These are phyloP conservation scores for Thuidium tamariscinum DNA, from an alignment of 225 moss, liverwort and hornwort species.

Conservation along the genomic window DNA sequence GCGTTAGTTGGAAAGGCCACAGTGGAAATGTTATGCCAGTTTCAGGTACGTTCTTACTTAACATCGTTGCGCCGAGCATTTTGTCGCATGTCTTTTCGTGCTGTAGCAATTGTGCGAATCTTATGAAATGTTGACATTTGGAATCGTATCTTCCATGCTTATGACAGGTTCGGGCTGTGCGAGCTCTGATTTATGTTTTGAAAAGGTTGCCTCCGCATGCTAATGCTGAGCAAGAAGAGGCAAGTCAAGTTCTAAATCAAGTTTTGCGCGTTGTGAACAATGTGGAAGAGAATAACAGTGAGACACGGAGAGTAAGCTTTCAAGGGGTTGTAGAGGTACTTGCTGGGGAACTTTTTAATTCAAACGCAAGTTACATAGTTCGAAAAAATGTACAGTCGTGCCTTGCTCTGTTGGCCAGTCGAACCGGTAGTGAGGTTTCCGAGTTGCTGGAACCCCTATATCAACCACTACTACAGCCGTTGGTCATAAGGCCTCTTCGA, in stretches of 20 bases:
- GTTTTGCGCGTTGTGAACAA: slow-evolving; percentile 97
- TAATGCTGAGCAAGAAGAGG: slow-evolving; percentile 96
- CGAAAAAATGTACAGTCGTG: slow-evolving; percentile 98
- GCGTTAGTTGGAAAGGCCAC: slow-evolving; percentile 98
- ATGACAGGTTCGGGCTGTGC: slow-evolving; percentile 72
- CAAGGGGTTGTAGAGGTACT: slow-evolving; percentile 97
- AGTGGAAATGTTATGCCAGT: slow-evolving; percentile 92
- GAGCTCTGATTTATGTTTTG: slow-evolving; percentile 90
- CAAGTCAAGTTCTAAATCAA: slow-evolving; percentile 98
- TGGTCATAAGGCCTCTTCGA: slow-evolving; percentile 82
- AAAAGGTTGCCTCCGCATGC: slow-evolving; percentile 97
- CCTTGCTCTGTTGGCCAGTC: slow-evolving; percentile 91
- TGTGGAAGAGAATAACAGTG: slow-evolving; percentile 95
- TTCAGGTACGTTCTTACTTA: slow-evolving; percentile 40
- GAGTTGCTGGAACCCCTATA: slow-evolving; percentile 90
- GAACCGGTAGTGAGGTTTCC: slow-evolving; percentile 98
- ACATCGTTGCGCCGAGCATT: neutral
- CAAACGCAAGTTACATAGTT: slow-evolving; percentile 84
- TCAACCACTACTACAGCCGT: slow-evolving; percentile 76
- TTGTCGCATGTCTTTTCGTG: neutral
- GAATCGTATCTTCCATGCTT: neutral
- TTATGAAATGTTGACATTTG: neutral
- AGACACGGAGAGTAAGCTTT: slow-evolving; percentile 86
- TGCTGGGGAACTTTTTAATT: slow-evolving; percentile 93
- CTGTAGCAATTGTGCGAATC: neutral